phyloP scores from a whole-genome alignment of 768 basidiomycete species.

The Gymnopilus junonius region DNA sequence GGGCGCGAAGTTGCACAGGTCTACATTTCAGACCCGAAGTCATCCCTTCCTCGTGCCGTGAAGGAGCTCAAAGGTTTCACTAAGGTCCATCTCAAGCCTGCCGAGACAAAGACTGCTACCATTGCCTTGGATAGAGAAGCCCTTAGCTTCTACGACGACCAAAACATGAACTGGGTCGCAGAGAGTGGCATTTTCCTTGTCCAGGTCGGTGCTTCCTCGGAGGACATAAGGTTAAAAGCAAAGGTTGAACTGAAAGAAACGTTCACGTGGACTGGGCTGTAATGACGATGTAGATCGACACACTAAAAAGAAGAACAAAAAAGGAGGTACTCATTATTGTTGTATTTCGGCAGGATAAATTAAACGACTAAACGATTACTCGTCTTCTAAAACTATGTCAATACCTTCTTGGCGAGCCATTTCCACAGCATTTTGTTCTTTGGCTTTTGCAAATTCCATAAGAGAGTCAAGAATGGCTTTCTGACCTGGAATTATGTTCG shows the following conservation, averaged over 20 bases:
- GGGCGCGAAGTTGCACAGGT: conserved; percentile 55
- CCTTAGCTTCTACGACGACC: conserved; percentile 52
- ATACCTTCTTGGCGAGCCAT: conserved; percentile 56
- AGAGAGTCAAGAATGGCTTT: conserved; percentile 59
- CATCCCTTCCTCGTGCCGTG: conserved; percentile 47
- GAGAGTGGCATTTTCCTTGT: conserved; percentile 52
- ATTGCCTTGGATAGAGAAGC: conserved; percentile 51
- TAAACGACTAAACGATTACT: neutral
- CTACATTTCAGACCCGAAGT: conserved; percentile 46
- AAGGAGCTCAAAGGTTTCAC: conserved; percentile 52
- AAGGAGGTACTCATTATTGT: neutral
- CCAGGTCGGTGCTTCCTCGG: conserved; percentile 49
- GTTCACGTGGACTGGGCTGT: conserved; percentile 49
- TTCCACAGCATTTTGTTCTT: conserved; percentile 51
- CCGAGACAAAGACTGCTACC: conserved; percentile 42
- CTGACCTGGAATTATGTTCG: conserved; percentile 49
- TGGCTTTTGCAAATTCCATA: conserved; percentile 49
- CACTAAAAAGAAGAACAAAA: neutral
- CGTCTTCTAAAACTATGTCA: conserved; percentile 55
- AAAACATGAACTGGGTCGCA: conserved; percentile 46
- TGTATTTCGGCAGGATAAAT: neutral
- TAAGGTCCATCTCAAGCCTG: conserved; percentile 50
- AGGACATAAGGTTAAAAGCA: conserved; percentile 41
- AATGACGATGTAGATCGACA: neutral
- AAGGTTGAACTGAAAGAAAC: conserved; percentile 36